Evolutionary conservation across 768 basidiomycete genomes (phyloP).

Genomic region (Suillus sp.): DNA sequence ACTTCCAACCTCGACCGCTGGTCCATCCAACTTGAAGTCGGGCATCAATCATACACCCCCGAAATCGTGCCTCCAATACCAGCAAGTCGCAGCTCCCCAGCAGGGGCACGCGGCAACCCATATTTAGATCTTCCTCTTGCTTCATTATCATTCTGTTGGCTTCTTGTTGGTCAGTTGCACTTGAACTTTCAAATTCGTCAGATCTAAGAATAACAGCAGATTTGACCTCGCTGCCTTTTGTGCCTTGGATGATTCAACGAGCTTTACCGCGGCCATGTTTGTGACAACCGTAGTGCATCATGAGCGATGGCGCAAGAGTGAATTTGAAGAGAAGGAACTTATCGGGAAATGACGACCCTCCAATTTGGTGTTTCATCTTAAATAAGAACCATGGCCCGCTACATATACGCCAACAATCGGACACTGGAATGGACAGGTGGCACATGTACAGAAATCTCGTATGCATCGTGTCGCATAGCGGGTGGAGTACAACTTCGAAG

Average conservation of each 20-base stretch:
- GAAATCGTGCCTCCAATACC: constrained; percentile 18
- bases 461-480: neutral
- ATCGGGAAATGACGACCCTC: neutral
- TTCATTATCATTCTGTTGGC: neutral
- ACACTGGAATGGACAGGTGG: neutral
- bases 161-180: neutral
- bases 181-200: neutral
- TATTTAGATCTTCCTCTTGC: neutral
- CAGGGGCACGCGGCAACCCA: neutral
- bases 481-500: neutral
- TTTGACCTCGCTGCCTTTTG: neutral
- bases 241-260: neutral
- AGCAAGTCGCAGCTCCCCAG: neutral
- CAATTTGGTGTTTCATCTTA: neutral
- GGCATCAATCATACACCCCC: constrained; percentile 12
- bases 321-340: neutral
- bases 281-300: neutral
- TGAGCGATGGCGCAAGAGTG: neutral
- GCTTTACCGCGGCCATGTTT: neutral
- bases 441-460: neutral
- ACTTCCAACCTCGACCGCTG: constrained; percentile 2
- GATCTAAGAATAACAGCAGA: neutral
- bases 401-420: neutral
- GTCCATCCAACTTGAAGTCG: neutral
- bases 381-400: neutral